Conservation (phyloP, 805 yeast species). For the Pichia eremophila region DNA sequence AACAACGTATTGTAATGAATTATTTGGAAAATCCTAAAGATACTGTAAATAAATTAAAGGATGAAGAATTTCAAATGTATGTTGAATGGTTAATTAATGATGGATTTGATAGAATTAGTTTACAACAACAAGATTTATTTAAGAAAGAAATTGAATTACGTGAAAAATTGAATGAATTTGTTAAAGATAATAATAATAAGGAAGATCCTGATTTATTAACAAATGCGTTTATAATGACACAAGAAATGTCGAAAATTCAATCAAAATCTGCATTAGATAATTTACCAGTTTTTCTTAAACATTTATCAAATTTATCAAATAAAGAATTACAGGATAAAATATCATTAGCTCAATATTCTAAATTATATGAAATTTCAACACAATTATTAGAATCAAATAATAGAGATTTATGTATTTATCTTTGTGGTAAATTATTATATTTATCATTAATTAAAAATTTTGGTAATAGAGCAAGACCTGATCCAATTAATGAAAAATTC, state of each 20-base stretch:
- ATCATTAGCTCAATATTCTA: constrained; percentile 27
- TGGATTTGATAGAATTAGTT: constrained; percentile 11
- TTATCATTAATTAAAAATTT: constrained; percentile 15
- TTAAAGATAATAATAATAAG: background rate
- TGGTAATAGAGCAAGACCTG: constrained; percentile 33
- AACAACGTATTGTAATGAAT: constrained; percentile 11
- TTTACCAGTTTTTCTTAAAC: constrained; percentile 17
- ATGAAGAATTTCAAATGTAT: constrained; percentile 15
- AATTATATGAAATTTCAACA: constrained; percentile 34
- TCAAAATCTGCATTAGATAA: constrained; percentile 16
- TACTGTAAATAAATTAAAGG: constrained; percentile 10
- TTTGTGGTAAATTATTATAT: constrained; percentile 37
- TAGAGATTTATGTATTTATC: constrained; percentile 27
- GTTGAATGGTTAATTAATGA: constrained; percentile 23
- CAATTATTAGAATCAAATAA: constrained; percentile 25
- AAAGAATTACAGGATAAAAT: constrained; percentile 14
- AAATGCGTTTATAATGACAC: constrained; percentile 17
- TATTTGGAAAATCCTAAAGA: constrained; percentile 9
- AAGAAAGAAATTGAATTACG: constrained; percentile 8
- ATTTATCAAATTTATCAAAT: constrained; percentile 14
- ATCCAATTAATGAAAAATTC: constrained; percentile 41
- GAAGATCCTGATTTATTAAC: constrained; percentile 15
- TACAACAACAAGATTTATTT: constrained; percentile 7
- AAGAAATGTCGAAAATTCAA: constrained; percentile 14
- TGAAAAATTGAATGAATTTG: constrained; percentile 10